A percentile compares a stretch with the other conserved stretches of the same genome.
Conservation (phyloP, 306 rosid species). For the Pueraria montana region DNA sequence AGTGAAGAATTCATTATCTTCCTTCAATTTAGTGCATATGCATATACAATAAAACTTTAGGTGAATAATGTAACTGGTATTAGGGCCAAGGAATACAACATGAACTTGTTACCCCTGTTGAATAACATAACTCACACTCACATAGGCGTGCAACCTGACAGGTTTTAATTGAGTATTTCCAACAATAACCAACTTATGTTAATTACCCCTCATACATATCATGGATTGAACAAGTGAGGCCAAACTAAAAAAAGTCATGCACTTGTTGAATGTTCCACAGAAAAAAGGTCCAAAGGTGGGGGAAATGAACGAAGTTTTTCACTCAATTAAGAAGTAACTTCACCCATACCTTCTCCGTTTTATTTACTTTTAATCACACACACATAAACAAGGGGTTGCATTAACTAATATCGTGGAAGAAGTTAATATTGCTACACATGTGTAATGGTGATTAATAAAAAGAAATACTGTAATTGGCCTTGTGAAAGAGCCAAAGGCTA, state of each 20-base stretch:
- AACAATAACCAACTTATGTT: constrained; percentile 7
- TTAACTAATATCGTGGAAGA: too few species aligned
- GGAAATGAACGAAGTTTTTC: neutral
- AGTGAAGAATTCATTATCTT: neutral
- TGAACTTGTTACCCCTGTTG: neutral
- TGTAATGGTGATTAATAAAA: neutral
- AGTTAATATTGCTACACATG: neutral
- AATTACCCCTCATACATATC: neutral
- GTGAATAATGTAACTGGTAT: neutral
- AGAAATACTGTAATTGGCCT: neutral
- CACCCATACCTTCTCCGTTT: neutral
- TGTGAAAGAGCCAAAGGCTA: constrained; percentile 13
- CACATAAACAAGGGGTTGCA: neutral
- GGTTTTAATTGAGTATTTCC: neutral
- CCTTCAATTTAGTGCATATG: too few species aligned
- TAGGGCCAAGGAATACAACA: neutral
- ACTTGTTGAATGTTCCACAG: neutral
- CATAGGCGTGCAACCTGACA: neutral
- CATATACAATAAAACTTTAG: neutral
- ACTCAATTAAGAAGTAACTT: neutral
- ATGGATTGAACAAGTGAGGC: neutral
- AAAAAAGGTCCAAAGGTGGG: neutral
- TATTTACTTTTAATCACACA: neutral
- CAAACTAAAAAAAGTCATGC: constrained; percentile 1
- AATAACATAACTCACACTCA: neutral